Evolutionary conservation across 106 monocot genomes (phyloP).

Genomic region (Cymbidium sinense): DNA sequence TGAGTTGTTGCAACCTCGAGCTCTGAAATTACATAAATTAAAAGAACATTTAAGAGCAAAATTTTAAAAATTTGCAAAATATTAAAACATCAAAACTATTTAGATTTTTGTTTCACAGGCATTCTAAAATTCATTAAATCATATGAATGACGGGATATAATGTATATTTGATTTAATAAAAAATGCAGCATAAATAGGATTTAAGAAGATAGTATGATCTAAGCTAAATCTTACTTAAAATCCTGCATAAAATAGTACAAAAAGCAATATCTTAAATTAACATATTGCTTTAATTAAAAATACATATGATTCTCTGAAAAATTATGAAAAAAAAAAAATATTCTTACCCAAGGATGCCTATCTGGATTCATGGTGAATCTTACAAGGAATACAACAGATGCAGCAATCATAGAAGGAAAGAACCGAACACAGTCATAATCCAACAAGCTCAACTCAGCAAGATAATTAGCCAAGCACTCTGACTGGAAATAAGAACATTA

Average conservation of each 20-base stretch:
- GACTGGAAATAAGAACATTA: conserved; percentile 4
- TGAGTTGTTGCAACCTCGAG: neutral
- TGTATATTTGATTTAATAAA: too few species aligned
- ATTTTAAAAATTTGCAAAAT: too few species aligned
- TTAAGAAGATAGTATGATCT: too few species aligned
- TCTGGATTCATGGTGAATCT: conserved; percentile 48
- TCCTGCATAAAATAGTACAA: too few species aligned
- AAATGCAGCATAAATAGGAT: too few species aligned
- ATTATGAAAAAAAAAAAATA: neutral
- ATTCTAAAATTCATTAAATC: too few species aligned
- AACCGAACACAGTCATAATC: conserved; percentile 61
- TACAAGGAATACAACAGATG: conserved; percentile 60
- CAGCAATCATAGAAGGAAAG: conserved; percentile 61
- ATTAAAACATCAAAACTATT: too few species aligned
- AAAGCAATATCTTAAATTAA: too few species aligned
- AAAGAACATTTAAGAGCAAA: too few species aligned
- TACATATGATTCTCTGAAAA: neutral
- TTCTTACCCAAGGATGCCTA: conserved; percentile 58
- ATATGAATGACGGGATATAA: too few species aligned
- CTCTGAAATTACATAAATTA: neutral
- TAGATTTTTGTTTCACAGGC: too few species aligned
- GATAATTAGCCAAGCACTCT: conserved; percentile 59
- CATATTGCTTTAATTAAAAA: neutral
- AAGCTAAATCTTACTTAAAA: too few species aligned
- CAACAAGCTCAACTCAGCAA: conserved; percentile 65